phyloP scores from a whole-genome alignment of 2,329 filamentous ascomycete genomes.

The Xylariaceae sp. region DNA sequence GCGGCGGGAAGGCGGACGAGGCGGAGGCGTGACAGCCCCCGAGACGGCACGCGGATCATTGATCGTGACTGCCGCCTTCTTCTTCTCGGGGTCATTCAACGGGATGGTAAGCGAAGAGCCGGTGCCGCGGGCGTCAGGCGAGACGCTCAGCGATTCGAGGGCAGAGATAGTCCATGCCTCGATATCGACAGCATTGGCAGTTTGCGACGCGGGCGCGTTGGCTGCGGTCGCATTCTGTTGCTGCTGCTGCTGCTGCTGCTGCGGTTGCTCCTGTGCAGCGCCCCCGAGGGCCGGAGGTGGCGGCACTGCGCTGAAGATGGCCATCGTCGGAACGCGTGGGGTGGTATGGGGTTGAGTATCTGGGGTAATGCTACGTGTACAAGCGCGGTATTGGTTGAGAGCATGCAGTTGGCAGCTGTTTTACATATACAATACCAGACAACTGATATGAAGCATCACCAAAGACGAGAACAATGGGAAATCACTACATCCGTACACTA shows the following conservation, averaged over 20 bases:
- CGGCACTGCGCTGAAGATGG: slow-evolving; percentile 51
- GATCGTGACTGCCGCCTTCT: slow-evolving; percentile 27
- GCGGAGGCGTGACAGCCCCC: slow-evolving; percentile 31
- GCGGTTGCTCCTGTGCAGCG: slow-evolving; percentile 21
- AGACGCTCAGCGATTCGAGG: slow-evolving; percentile 52
- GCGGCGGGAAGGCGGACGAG: slow-evolving; percentile 44
- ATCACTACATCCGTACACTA: too few relatives aligned
- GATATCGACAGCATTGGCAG: slow-evolving; percentile 49
- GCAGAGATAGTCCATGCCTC: slow-evolving; percentile 64
- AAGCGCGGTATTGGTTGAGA: too few relatives aligned
- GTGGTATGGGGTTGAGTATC: too few relatives aligned
- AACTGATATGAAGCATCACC: too few relatives aligned
- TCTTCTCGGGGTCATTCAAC: slow-evolving; percentile 62
- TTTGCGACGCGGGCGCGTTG: slow-evolving; percentile 12
- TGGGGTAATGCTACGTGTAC: too few relatives aligned
- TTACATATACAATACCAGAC: too few relatives aligned
- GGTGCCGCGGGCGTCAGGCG: slow-evolving; percentile 54
- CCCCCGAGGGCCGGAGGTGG: slow-evolving; percentile 40
- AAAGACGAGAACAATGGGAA: too few relatives aligned
- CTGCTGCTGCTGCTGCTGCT: slow-evolving; percentile 18
- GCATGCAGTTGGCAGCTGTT: too few relatives aligned
- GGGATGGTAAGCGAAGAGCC: slow-evolving; percentile 68
- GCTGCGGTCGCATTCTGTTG: slow-evolving; percentile 11
- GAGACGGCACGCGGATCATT: slow-evolving; percentile 24
- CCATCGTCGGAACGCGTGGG: slow-evolving; percentile 23